Conservation (phyloP, 2,329 filamentous ascomycete species). For the Diaporthe ampelina region DNA sequence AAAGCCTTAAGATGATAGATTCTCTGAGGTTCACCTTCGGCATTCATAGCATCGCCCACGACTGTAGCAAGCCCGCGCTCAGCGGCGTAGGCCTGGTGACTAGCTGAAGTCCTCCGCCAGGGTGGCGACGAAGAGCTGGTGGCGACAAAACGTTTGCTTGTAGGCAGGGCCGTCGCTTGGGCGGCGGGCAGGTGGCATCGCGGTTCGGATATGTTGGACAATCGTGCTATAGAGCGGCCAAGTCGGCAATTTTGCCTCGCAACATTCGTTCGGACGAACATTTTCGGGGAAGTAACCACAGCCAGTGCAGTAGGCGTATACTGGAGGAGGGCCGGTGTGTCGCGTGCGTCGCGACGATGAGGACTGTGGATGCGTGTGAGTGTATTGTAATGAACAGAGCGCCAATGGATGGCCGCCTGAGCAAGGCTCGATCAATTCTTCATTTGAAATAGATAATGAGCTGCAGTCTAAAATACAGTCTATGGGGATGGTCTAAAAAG, state of each 20-base stretch:
- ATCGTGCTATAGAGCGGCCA: constrained; percentile 42
- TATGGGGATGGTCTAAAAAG: background rate
- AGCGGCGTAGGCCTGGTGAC: constrained; percentile 40
- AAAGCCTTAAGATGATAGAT: constrained; percentile 58
- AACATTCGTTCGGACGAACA: constrained; percentile 51
- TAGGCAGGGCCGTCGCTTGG: constrained; percentile 7
- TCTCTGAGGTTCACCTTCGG: constrained; percentile 21
- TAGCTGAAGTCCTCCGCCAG: constrained; percentile 43
- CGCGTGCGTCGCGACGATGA: constrained; percentile 28
- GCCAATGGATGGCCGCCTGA: constrained; percentile 25
- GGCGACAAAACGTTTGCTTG: constrained; percentile 34
- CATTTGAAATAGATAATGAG: constrained; percentile 28
- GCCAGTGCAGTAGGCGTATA: background rate
- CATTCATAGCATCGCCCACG: constrained; percentile 46
- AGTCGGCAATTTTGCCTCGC: constrained; percentile 47
- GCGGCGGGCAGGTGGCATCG: constrained; percentile 13
- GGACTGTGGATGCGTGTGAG: constrained; percentile 32
- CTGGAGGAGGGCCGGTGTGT: background rate
- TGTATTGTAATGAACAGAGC: constrained; percentile 30
- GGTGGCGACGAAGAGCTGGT: constrained; percentile 45
- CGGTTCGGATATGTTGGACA: constrained; percentile 23
- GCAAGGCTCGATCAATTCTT: constrained; percentile 22
- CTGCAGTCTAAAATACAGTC: constrained; percentile 20
- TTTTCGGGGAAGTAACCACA: constrained; percentile 44
- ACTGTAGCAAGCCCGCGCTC: constrained; percentile 54